These are phyloP conservation scores for Xylaria nigripes DNA, from an alignment of 495 filamentous ascomycete species.

Conservation along the genomic window DNA sequence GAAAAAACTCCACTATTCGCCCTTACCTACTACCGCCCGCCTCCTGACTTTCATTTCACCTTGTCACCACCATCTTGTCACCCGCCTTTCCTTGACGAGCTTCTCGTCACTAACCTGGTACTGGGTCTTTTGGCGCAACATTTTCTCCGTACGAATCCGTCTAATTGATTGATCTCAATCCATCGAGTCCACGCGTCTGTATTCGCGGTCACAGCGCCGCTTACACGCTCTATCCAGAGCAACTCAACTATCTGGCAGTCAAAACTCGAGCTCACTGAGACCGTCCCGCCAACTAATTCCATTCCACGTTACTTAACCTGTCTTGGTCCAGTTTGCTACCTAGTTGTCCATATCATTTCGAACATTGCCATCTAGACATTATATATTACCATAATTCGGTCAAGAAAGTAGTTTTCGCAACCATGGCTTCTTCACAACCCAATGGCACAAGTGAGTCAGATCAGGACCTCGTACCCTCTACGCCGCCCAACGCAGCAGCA, in stretches of 20 bases:
- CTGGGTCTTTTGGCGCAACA: not conserved
- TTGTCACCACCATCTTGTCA: not conserved
- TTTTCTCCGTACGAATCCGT: not conserved
- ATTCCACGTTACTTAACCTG: not conserved
- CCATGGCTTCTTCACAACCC: conserved; percentile 15
- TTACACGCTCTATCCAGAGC: not conserved
- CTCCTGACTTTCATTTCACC: not conserved
- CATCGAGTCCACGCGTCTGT: not conserved
- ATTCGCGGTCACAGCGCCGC: conserved; percentile 9
- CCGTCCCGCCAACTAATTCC: not conserved
- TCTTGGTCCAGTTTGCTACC: not conserved
- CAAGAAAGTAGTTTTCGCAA: not conserved
- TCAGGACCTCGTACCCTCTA: conserved; percentile 33
- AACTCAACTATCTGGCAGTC: not conserved
- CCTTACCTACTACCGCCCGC: not conserved
- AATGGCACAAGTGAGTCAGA: conserved; percentile 21
- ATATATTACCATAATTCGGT: not conserved
- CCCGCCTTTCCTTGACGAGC: not conserved
- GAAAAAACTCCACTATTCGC: not conserved
- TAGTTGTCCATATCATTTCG: too few relatives aligned
- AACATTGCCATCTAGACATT: not conserved
- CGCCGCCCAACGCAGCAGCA: conserved; percentile 29
- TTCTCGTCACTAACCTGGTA: not conserved
- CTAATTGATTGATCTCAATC: not conserved
- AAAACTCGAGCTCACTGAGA: not conserved